Conservation (phyloP, 2,329 filamentous ascomycete genomes). For the Pyrenophora teres region DNA sequence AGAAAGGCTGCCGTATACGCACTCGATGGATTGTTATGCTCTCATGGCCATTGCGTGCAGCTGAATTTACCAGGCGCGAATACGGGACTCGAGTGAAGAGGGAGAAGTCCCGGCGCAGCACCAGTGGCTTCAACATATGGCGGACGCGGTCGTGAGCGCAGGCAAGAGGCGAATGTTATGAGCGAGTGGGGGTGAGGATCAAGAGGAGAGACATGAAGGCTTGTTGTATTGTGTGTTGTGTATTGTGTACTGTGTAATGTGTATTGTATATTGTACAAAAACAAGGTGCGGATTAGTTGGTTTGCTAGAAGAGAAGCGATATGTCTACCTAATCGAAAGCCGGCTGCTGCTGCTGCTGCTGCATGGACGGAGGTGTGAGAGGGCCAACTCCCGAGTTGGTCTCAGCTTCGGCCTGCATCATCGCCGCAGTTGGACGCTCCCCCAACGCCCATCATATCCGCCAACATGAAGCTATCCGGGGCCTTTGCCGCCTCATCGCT, state of each 20-base stretch:
- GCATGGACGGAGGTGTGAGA: conserved; percentile 9
- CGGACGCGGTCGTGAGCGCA: conserved; percentile 17
- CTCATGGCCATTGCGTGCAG: conserved; percentile 39
- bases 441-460: conserved; percentile 26
- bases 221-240: not conserved
- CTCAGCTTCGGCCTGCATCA: conserved; percentile 31
- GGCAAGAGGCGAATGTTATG: conserved; percentile 15
- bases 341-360: no score
- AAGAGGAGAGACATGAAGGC: conserved; percentile 26
- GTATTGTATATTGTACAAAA: not conserved
- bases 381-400: conserved; percentile 20
- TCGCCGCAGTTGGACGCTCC: conserved; percentile 23
- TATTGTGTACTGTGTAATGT: not conserved
- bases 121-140: conserved; percentile 46
- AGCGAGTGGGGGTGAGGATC: conserved; percentile 13
- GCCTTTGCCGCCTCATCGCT: conserved; percentile 49
- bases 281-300: not conserved
- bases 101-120: conserved; percentile 45
- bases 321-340: no score
- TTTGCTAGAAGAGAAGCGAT: no score
- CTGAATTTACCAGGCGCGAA: conserved; percentile 30
- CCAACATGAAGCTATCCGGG: conserved; percentile 53
- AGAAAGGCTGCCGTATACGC: conserved; percentile 46
- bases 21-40: conserved; percentile 46
- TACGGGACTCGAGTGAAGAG: conserved; percentile 36